phyloP scores from a whole-genome alignment of 2,329 filamentous ascomycete species.

The Chaetomiaceae sp. region DNA sequence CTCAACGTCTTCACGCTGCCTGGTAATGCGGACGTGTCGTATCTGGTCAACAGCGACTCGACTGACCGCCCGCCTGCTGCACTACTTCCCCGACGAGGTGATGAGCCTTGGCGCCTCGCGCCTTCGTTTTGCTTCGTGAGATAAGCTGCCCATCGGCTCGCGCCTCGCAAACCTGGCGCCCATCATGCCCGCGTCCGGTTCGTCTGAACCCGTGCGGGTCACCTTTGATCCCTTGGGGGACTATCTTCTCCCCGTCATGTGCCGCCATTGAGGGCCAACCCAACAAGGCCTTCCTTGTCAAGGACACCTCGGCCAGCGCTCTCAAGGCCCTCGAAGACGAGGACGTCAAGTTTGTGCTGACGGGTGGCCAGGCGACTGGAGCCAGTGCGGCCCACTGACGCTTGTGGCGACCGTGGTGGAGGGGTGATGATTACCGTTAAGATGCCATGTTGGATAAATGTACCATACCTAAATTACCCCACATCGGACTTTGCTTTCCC shows the following conservation, averaged over 20 bases:
- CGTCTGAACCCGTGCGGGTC: neutral
- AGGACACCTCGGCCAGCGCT: neutral
- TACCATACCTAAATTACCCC: too few species aligned
- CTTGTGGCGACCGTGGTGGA: neutral
- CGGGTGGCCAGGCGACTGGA: constrained; percentile 2
- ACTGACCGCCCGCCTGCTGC: neutral
- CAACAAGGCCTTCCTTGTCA: constrained; percentile 1
- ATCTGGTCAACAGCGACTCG: constrained; percentile 2
- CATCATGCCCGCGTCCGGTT: neutral
- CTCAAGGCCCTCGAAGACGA: neutral
- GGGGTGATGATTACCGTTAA: neutral
- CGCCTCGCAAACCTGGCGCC: neutral
- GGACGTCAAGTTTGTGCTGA: constrained; percentile 3
- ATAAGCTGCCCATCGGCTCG: constrained; percentile 1
- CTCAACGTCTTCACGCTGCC: neutral
- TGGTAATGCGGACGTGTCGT: neutral
- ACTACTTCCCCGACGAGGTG: constrained; percentile 4
- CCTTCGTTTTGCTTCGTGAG: constrained; percentile 1
- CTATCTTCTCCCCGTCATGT: constrained; percentile 1
- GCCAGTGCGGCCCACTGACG: neutral
- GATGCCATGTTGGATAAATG: too few species aligned
- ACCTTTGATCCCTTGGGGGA: neutral
- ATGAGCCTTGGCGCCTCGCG: neutral
- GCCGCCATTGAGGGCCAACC: neutral
- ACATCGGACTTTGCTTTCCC: too few species aligned